These are phyloP conservation scores for Microbotryomycetes sp. DNA, from an alignment of 1,284 basidiomycete genomes.

Conservation along the genomic window DNA sequence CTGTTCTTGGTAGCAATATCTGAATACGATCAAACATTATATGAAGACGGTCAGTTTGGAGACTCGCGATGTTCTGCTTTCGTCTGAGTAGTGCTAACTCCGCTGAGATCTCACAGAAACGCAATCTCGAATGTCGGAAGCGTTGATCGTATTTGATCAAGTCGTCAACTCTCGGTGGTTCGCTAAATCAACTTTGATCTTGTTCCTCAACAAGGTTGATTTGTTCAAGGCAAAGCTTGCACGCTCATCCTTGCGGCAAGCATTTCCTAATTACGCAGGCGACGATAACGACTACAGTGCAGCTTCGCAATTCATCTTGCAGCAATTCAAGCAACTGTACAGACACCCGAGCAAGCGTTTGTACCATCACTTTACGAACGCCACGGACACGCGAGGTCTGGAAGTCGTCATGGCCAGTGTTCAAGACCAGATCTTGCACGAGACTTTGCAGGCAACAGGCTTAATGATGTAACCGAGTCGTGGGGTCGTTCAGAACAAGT, in stretches of 20 bases:
- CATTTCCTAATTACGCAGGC: background rate
- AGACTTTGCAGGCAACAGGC: background rate
- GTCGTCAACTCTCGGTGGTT: background rate
- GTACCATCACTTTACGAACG: background rate
- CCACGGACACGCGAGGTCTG: background rate
- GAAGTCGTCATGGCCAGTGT: background rate
- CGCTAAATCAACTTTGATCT: constrained; percentile 3
- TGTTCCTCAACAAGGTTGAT: constrained; percentile 54
- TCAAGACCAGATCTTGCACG: background rate
- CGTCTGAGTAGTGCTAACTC: background rate
- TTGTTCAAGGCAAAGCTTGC: constrained; percentile 50
- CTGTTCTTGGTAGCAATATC: background rate
- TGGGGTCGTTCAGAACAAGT: no score
- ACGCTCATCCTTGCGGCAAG: background rate
- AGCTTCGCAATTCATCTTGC: background rate
- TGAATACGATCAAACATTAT: background rate
- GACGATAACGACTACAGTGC: background rate
- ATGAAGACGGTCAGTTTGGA: background rate
- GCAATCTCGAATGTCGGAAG: background rate
- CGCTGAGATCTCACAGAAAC: background rate
- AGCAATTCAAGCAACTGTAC: background rate
- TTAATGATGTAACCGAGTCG: background rate
- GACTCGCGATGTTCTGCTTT: background rate
- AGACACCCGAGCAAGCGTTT: background rate
- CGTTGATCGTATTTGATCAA: background rate